phyloP scores from a whole-genome alignment of 108 stramenopile species.

The Nitzschia palea region DNA sequence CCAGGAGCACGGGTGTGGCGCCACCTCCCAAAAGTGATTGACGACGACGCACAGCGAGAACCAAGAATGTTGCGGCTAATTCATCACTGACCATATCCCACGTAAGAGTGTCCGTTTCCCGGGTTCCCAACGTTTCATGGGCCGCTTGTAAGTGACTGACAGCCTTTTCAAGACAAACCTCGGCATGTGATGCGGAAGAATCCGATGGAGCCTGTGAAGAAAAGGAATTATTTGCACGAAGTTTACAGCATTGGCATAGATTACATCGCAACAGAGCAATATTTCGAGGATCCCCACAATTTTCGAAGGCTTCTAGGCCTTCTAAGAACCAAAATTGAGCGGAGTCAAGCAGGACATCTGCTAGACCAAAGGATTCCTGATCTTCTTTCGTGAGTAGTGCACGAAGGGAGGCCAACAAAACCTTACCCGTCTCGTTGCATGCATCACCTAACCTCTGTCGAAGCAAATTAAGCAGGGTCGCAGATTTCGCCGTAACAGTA shows the following conservation, averaged over 20 bases:
- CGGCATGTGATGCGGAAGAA: conserved; percentile 50
- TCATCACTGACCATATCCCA: conserved; percentile 90
- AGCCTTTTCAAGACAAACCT: conserved; percentile 73
- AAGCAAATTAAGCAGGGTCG: conserved; percentile 47
- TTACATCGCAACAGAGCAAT: conserved; percentile 77
- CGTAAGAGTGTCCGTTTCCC: conserved; percentile 68
- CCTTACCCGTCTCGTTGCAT: conserved; percentile 83
- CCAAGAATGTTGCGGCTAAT: conserved; percentile 77
- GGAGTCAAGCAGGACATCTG: conserved; percentile 60
- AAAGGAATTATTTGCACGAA: conserved; percentile 69
- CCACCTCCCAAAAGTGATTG: conserved; percentile 65
- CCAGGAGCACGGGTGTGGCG: conserved; percentile 50
- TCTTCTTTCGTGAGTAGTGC: conserved; percentile 36
- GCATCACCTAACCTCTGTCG: conserved; percentile 84
- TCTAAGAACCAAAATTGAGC: conserved; percentile 83
- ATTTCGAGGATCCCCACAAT: conserved; percentile 64
- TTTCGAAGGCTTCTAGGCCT: conserved; percentile 62
- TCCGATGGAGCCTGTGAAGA: conserved; percentile 29
- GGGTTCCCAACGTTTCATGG: conserved; percentile 63
- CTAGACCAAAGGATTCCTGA: conserved; percentile 5
- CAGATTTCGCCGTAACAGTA: neutral
- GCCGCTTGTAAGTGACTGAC: conserved; percentile 72
- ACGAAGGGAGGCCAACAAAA: conserved; percentile 59
- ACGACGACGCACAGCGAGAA: conserved; percentile 77
- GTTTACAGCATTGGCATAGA: conserved; percentile 78